phyloP scores from a whole-genome alignment of 495 filamentous ascomycete species.

The Aspergillus panamensis region DNA sequence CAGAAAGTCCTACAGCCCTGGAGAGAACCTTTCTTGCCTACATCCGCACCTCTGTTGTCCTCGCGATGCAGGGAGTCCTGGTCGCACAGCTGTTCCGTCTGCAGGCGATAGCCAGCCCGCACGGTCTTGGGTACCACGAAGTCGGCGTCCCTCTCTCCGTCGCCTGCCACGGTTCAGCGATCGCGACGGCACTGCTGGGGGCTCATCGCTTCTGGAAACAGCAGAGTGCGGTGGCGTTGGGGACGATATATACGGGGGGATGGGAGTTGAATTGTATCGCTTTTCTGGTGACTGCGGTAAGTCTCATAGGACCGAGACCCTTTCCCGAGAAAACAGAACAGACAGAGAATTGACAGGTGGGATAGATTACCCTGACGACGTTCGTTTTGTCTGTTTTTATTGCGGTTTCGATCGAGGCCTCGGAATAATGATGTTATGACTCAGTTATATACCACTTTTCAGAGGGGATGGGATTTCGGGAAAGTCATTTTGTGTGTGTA shows the following conservation, averaged over 20 bases:
- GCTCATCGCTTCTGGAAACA: conserved; percentile 65
- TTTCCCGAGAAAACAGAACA: neutral
- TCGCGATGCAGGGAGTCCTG: conserved; percentile 64
- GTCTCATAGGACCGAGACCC: conserved; percentile 19
- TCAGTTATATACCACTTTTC: neutral
- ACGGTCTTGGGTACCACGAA: conserved; percentile 54
- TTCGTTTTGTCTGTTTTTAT: conserved; percentile 33
- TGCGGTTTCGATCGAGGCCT: conserved; percentile 26
- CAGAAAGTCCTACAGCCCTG: conserved; percentile 49
- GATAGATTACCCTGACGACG: conserved; percentile 25
- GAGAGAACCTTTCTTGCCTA: conserved; percentile 79
- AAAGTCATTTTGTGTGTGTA: neutral
- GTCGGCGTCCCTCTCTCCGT: conserved; percentile 64
- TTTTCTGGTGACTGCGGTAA: conserved; percentile 46
- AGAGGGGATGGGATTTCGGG: neutral
- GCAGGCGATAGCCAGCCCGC: conserved; percentile 43
- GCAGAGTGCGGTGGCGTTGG: conserved; percentile 62
- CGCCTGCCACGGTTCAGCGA: conserved; percentile 54
- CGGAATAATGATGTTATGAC: neutral
- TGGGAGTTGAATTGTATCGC: conserved; percentile 63
- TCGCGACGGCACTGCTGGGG: conserved; percentile 55
- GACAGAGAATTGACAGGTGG: neutral
- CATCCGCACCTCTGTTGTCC: conserved; percentile 64
- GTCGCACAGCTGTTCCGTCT: conserved; percentile 70
- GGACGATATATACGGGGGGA: conserved; percentile 62